These are phyloP conservation scores for Alternaria ethzedia DNA, from an alignment of 2,329 filamentous ascomycete genomes.

Conservation along the genomic window DNA sequence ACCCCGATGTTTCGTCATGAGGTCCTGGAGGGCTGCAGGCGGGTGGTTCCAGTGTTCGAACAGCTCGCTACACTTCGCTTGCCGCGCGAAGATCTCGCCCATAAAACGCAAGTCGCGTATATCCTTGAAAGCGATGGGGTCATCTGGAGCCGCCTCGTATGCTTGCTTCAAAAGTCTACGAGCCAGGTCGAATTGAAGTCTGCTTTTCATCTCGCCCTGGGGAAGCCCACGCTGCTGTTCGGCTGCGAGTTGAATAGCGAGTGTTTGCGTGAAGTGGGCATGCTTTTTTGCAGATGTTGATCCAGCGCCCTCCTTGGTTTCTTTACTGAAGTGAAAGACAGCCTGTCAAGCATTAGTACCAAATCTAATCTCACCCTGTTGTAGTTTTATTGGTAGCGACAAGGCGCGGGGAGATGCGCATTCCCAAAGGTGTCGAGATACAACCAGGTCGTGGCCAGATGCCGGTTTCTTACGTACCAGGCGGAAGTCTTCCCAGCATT, in stretches of 20 bases:
- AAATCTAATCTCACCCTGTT: not conserved
- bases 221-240: slow-evolving; percentile 25
- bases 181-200: slow-evolving; percentile 30
- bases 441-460: not conserved
- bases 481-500: slow-evolving; percentile 46
- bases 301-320: slow-evolving; percentile 15
- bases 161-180: slow-evolving; percentile 35
- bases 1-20: slow-evolving; percentile 29
- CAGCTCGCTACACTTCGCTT: slow-evolving; percentile 31
- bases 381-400: not conserved
- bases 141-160: slow-evolving; percentile 31
- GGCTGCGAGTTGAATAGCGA: slow-evolving; percentile 37
- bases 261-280: slow-evolving; percentile 35
- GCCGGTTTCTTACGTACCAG: slow-evolving; percentile 25
- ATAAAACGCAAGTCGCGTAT: slow-evolving; percentile 46
- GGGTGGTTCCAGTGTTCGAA: slow-evolving; percentile 32
- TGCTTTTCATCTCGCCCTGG: slow-evolving; percentile 22
- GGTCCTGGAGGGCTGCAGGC: slow-evolving; percentile 18
- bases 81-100: slow-evolving; percentile 37
- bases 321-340: slow-evolving; percentile 37
- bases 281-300: slow-evolving; percentile 27
- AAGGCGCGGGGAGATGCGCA: not conserved
- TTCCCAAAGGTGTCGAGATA: not conserved
- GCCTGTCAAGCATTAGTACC: slow-evolving; percentile 30
- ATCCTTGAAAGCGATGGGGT: slow-evolving; percentile 34